phyloP scores from a whole-genome alignment of 2,329 filamentous ascomycete species.

The Fusarium sp. region DNA sequence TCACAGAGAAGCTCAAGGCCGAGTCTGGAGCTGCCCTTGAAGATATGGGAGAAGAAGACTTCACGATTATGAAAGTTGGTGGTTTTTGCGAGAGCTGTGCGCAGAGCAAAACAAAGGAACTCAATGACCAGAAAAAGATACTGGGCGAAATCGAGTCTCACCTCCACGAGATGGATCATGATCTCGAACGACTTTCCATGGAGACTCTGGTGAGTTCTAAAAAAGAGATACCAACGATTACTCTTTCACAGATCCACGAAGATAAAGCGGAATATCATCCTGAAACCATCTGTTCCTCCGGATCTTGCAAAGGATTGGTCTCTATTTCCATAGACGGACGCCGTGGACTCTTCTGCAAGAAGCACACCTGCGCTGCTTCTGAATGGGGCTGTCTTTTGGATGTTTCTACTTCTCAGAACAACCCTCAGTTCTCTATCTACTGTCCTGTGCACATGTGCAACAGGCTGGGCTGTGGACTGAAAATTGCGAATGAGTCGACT shows the following conservation, averaged over 20 bases:
- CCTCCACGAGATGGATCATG: neutral
- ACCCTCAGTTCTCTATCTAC: neutral
- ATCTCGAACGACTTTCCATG: neutral
- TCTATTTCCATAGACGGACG: neutral
- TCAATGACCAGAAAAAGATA: slow-evolving; percentile 5
- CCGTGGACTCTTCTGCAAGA: slow-evolving; percentile 28
- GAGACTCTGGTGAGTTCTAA: too few species aligned
- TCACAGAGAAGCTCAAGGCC: neutral
- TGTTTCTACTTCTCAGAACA: neutral
- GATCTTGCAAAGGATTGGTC: neutral
- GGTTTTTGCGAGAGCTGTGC: slow-evolving; percentile 11
- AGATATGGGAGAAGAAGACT: neutral
- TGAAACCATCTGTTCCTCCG: slow-evolving; percentile 15
- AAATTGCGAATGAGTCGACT: neutral
- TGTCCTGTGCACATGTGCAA: slow-evolving; percentile 25
- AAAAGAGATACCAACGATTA: neutral
- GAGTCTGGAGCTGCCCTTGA: neutral
- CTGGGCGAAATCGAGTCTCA: neutral
- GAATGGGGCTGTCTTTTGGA: slow-evolving; percentile 30
- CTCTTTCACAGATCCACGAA: neutral
- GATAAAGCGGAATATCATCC: neutral
- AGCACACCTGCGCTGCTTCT: slow-evolving; percentile 33
- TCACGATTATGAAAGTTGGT: neutral
- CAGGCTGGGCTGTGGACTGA: neutral
- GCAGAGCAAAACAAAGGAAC: neutral